Evolutionary conservation across 1,284 basidiomycete genomes (phyloP).

Genomic region (Tranzscheliella williamsii): DNA sequence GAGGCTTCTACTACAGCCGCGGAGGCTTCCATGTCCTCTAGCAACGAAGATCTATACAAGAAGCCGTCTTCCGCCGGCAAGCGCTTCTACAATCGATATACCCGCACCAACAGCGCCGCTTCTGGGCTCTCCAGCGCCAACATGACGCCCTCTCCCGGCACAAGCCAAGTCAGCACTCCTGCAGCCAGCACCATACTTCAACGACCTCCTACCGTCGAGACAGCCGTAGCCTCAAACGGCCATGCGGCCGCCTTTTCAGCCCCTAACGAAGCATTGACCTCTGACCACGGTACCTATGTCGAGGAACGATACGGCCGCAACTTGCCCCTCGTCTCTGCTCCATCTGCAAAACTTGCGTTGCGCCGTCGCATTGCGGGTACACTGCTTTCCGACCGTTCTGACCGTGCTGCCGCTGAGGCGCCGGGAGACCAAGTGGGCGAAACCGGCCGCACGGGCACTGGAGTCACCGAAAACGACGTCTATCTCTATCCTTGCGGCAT

Average conservation of each 20-base stretch:
- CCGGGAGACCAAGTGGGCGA: slow-evolving; percentile 59
- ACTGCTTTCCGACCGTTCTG: slow-evolving; percentile 62
- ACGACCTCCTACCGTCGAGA: slow-evolving; percentile 9
- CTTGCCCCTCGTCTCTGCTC: slow-evolving; percentile 74
- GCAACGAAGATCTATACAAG: slow-evolving; percentile 24
- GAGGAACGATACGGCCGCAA: slow-evolving; percentile 97
- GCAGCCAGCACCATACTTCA: slow-evolving; percentile 26
- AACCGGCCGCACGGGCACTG: slow-evolving; percentile 39
- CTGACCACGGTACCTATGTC: slow-evolving; percentile 68
- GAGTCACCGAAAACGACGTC: slow-evolving; percentile 74
- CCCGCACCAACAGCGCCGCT: slow-evolving; percentile 30
- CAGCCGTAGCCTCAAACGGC: slow-evolving; percentile 5
- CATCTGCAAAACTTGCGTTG: slow-evolving; percentile 80
- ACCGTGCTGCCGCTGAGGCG: slow-evolving; percentile 11
- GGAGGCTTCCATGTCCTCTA: background rate
- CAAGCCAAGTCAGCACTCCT: slow-evolving; percentile 15
- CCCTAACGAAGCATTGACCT: slow-evolving; percentile 61
- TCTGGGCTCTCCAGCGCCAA: slow-evolving; percentile 1
- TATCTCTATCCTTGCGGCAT: slow-evolving; percentile 86
- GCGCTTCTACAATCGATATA: slow-evolving; percentile 42
- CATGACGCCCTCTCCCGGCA: slow-evolving; percentile 18
- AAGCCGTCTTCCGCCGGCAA: slow-evolving; percentile 24
- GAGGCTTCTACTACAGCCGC: background rate
- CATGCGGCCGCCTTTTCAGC: slow-evolving; percentile 2
- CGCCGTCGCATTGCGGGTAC: slow-evolving; percentile 87